These are phyloP conservation scores for Ilex aquifolium DNA, from an alignment of 257 asterid genomes.

Conservation along the genomic window DNA sequence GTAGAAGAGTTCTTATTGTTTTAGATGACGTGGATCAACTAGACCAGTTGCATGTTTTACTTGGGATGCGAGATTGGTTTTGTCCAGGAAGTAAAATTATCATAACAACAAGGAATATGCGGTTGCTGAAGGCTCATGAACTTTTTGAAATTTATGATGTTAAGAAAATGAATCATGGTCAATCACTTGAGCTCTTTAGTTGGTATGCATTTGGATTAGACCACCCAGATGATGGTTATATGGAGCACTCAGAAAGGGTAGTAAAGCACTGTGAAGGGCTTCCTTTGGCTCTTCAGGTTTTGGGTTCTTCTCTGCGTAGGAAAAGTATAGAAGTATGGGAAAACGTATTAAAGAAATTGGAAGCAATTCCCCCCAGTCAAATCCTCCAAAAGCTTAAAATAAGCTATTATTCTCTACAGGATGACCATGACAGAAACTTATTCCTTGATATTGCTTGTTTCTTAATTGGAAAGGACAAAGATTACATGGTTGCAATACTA, in stretches of 20 bases:
- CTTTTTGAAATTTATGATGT: neutral
- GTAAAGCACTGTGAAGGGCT: neutral
- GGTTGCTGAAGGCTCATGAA: neutral
- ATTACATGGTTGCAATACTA: neutral
- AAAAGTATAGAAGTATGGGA: slow-evolving; percentile 3
- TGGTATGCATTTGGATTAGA: slow-evolving; percentile 8
- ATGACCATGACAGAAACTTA: slow-evolving; percentile 13
- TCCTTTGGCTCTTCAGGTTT: slow-evolving; percentile 16
- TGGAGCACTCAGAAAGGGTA: slow-evolving; percentile 1
- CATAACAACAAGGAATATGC: slow-evolving; percentile 5
- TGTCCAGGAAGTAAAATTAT: too few relatives aligned
- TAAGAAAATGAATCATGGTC: too few relatives aligned
- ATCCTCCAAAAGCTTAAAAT: slow-evolving; percentile 9
- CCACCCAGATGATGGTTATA: neutral
- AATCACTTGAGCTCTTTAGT: neutral
- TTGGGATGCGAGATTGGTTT: too few relatives aligned
- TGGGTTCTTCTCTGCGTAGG: slow-evolving; percentile 12
- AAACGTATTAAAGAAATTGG: slow-evolving; percentile 7
- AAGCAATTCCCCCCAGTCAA: slow-evolving; percentile 6
- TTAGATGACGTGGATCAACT: too few relatives aligned
- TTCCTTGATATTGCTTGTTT: slow-evolving; percentile 11
- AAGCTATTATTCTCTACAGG: slow-evolving; percentile 10
- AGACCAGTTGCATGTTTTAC: too few relatives aligned
- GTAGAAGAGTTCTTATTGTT: too few relatives aligned
- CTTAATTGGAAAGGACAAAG: slow-evolving; percentile 2